A percentile compares a stretch with the other conserved stretches of the same genome.
These are phyloP conservation scores for Kwoniella heveanensis DNA, from an alignment of 768 basidiomycete genomes.

Conservation along the genomic window DNA sequence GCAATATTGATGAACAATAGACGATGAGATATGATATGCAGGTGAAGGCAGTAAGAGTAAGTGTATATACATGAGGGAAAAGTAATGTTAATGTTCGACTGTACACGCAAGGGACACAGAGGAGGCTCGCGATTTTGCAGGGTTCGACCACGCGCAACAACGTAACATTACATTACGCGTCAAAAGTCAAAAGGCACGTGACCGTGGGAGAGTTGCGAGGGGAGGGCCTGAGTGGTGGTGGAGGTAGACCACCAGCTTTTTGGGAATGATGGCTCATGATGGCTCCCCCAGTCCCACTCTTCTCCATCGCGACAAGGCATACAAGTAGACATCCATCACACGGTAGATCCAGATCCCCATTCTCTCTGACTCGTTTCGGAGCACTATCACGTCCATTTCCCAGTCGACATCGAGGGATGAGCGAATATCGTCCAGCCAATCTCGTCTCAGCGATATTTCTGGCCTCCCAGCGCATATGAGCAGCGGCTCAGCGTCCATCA, in stretches of 20 bases:
- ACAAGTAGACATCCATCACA: not conserved
- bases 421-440: not conserved
- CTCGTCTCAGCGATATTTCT: not conserved
- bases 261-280: not conserved
- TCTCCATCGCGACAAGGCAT: not conserved
- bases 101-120: slow-evolving; percentile 1
- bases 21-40: not conserved
- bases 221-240: not conserved
- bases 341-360: too few relatives aligned
- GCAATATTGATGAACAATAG: too few relatives aligned
- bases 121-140: slow-evolving; percentile 14
- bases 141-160: slow-evolving; percentile 3
- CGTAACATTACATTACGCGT: slow-evolving; percentile 5
- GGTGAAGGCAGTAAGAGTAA: not conserved
- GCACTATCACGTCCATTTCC: too few relatives aligned
- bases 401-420: not conserved
- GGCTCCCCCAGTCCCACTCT: not conserved
- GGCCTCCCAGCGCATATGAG: too few relatives aligned
- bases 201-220: slow-evolving; percentile 11
- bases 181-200: not conserved
- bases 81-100: slow-evolving; percentile 9
- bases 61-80: slow-evolving; percentile 1
- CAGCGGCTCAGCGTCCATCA: not conserved
- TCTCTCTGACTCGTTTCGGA: too few relatives aligned
- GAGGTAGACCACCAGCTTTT: slow-evolving; percentile 11